Evolutionary conservation across 1,284 basidiomycete genomes (phyloP), one percentile per base, ranked within the genome.

Genomic region (Cutaneotrichosporon cyanovorans): DNA sequence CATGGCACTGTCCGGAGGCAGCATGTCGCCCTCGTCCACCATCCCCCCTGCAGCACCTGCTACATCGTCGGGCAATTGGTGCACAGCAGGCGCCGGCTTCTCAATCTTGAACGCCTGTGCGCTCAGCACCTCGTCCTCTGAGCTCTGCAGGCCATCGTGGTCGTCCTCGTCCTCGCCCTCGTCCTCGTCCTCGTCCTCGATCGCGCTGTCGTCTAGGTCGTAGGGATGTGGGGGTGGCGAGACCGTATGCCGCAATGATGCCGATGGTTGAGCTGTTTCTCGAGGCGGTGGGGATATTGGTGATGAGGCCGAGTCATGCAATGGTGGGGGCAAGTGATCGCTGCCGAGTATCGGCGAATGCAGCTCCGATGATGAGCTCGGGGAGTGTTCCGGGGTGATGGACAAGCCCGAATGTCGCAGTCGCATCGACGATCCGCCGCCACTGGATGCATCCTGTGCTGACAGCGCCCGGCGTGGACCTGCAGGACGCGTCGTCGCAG

Each of bases 11-110:
- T 32, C 54, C 36, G 14, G 50, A 33, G 66, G 67, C 10, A 69
- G 48, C 3, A 66, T 44, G 45, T 70, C 66, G 1, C 66, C 65
- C 45, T 68, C 67, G 47, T 69, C 67, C 6, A 66, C 55, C 1
- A 69, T 38, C 2, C 32, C 37, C 15, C 28, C 19, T 8, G 32
- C 7, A n/a, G 15, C n/a, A 16, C 7, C 11, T 34, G 31, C 21
- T n/a, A 10, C 25, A 6, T 19, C 25, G 16, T 37, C 20, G 15
- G 5, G 35, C 12, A 7, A 15, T 20, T 16, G n/a, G n/a, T n/a
- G n/a, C n/a, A n/a, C n/a, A 14, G 32, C 22, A 7, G 31, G 39
- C 18, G 39, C 39, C 4, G 39, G 30, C 5, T 12, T 19, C 18
- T 28, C 16, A 14, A 11, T 33, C 7, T 20, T 30, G 18, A 28